Conservation (phyloP, 768 basidiomycete genomes). For the Tulasnella sp. region DNA sequence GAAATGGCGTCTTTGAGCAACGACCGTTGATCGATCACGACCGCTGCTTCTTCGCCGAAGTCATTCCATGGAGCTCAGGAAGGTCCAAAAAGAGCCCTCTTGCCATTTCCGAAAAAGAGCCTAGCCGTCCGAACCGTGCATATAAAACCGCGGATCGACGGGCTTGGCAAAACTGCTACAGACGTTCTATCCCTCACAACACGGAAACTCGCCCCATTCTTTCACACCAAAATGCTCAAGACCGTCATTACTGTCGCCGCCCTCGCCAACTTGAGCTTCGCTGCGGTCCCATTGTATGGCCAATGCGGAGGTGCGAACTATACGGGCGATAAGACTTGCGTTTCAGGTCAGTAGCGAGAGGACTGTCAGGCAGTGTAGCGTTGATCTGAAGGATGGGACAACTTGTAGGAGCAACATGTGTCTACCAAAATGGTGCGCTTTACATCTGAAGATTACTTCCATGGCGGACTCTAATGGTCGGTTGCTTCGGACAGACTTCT, state of each 20-base stretch:
- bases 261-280: neutral
- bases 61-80: neutral
- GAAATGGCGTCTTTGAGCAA: neutral
- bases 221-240: neutral
- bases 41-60: neutral
- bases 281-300: conserved; percentile 1
- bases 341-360: neutral
- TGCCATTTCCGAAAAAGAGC: neutral
- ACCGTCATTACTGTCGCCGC: neutral
- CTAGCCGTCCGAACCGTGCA: neutral
- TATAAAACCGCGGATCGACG: neutral
- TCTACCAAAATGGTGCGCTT: neutral
- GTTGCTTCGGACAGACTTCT: neutral
- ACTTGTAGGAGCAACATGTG: neutral
- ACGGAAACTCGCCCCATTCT: neutral
- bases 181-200: neutral
- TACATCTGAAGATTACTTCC: neutral
- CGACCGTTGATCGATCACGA: neutral
- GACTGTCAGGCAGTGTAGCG: too few relatives aligned
- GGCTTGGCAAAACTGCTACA: neutral
- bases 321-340: neutral
- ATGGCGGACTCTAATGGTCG: neutral
- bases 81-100: neutral
- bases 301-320: conserved; percentile 6
- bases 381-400: neutral